A percentile compares a stretch with the other conserved stretches of the same genome.
These are phyloP conservation scores for Naganishia sp. DNA, from an alignment of 1,284 basidiomycete genomes.

Conservation along the genomic window DNA sequence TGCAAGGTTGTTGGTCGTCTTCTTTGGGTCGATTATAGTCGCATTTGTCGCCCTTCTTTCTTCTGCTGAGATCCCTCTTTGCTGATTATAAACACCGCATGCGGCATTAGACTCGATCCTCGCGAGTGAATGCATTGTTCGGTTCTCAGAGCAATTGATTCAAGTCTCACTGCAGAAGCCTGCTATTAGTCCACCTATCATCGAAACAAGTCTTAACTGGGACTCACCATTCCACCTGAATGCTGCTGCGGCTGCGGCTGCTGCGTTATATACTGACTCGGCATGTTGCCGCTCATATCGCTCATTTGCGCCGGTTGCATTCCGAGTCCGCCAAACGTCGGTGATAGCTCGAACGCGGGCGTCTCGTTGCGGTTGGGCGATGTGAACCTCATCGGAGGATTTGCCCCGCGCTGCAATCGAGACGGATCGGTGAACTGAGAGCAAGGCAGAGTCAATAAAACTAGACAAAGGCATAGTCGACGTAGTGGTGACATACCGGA, in stretches of 20 bases:
- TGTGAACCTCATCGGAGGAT: slow-evolving; percentile 38
- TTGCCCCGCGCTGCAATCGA: slow-evolving; percentile 35
- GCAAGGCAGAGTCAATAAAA: slow-evolving; percentile 37
- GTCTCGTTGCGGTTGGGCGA: slow-evolving; percentile 38
- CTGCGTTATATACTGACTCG: slow-evolving; percentile 6
- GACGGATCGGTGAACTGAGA: slow-evolving; percentile 45
- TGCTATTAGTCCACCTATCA: background rate
- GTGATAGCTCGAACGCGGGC: slow-evolving; percentile 47
- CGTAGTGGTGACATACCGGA: slow-evolving; percentile 41
- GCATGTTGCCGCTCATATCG: slow-evolving; percentile 10
- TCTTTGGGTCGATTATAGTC: slow-evolving; percentile 24
- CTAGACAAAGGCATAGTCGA: background rate
- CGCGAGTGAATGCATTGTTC: background rate
- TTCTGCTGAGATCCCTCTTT: background rate
- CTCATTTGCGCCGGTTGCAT: slow-evolving; percentile 39
- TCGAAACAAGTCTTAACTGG: background rate
- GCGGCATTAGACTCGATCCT: background rate
- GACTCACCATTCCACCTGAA: slow-evolving; percentile 24
- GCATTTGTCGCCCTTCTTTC: background rate
- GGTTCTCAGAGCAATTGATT: background rate
- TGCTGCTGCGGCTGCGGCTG: slow-evolving; percentile 9
- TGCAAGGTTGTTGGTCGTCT: background rate
- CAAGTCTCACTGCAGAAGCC: background rate
- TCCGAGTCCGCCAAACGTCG: slow-evolving; percentile 51
- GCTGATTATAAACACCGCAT: slow-evolving; percentile 19